phyloP scores from a whole-genome alignment of 2,329 filamentous ascomycete genomes.

The Cordyceps sp. region DNA sequence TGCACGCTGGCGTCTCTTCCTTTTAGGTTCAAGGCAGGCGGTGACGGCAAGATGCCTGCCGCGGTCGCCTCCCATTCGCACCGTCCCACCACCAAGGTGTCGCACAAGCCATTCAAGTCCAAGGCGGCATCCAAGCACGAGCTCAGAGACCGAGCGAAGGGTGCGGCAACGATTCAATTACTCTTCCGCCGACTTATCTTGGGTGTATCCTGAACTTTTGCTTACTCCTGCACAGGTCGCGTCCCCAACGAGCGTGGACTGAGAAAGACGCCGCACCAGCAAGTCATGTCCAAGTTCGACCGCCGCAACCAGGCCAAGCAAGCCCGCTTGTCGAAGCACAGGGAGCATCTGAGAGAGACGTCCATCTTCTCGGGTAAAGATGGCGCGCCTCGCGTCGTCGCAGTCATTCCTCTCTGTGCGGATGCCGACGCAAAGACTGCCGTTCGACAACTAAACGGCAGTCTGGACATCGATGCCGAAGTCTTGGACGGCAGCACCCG shows the following conservation, averaged over 20 bases:
- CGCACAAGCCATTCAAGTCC: conserved; percentile 85
- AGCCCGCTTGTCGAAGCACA: conserved; percentile 66
- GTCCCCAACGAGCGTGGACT: conserved; percentile 54
- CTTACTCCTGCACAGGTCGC: conserved; percentile 46
- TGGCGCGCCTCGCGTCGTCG: conserved; percentile 75
- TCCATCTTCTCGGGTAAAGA: conserved; percentile 76
- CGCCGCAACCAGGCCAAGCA: conserved; percentile 91
- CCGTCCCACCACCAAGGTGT: conserved; percentile 76
- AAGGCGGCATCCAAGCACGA: conserved; percentile 78
- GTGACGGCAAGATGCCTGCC: conserved; percentile 59
- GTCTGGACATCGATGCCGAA: conserved; percentile 61
- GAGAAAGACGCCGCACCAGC: conserved; percentile 83
- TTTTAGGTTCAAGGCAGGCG: conserved; percentile 75
- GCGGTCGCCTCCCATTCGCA: conserved; percentile 60
- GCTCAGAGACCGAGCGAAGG: conserved; percentile 72
- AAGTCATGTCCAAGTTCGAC: conserved; percentile 94
- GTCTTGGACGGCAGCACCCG: conserved; percentile 42
- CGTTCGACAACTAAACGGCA: conserved; percentile 55
- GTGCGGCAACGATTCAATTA: conserved; percentile 13
- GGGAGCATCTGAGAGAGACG: conserved; percentile 62
- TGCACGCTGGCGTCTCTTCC: conserved; percentile 62
- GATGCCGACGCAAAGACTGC: conserved; percentile 52
- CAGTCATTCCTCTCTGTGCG: conserved; percentile 67
- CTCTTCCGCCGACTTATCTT: not conserved
- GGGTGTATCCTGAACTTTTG: not conserved